Conservation (phyloP, 177 flowering plant genomes). For the Vitis hybrid region DNA sequence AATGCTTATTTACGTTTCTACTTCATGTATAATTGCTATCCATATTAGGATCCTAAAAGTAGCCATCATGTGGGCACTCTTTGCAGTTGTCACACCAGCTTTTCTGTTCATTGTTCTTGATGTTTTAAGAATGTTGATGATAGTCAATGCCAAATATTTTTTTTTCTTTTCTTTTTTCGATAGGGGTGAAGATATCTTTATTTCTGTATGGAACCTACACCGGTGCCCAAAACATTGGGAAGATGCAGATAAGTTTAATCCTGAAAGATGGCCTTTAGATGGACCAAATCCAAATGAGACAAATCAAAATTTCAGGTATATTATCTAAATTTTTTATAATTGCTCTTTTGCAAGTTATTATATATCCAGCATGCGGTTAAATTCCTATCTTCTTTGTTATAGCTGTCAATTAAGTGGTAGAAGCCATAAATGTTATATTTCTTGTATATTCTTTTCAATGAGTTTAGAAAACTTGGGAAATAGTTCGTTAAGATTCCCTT, state of each 20-base stretch:
- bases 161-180: slow-evolving; percentile 1
- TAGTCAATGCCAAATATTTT: no score
- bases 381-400: no score
- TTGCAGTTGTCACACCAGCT: not conserved
- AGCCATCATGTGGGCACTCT: not conserved
- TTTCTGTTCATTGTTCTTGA: not conserved
- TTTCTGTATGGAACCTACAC: slow-evolving; percentile 95
- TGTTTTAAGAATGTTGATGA: no score
- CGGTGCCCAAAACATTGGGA: slow-evolving; percentile 78
- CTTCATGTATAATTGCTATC: no score
- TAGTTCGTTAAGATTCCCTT: no score
- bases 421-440: no score
- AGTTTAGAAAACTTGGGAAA: no score
- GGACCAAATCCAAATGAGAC: slow-evolving; percentile 93
- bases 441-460: no score
- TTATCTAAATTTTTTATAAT: not conserved
- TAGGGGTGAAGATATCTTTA: slow-evolving; percentile 95
- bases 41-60: no score
- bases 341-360: not conserved
- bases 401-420: no score
- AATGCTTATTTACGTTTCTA: no score
- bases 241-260: slow-evolving; percentile 82
- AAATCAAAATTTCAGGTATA: slow-evolving; percentile 88
- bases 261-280: slow-evolving; percentile 98
- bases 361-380: no score